These are phyloP conservation scores for Citeromyces nyonsensis DNA, from an alignment of 805 yeast species.

Conservation along the genomic window DNA sequence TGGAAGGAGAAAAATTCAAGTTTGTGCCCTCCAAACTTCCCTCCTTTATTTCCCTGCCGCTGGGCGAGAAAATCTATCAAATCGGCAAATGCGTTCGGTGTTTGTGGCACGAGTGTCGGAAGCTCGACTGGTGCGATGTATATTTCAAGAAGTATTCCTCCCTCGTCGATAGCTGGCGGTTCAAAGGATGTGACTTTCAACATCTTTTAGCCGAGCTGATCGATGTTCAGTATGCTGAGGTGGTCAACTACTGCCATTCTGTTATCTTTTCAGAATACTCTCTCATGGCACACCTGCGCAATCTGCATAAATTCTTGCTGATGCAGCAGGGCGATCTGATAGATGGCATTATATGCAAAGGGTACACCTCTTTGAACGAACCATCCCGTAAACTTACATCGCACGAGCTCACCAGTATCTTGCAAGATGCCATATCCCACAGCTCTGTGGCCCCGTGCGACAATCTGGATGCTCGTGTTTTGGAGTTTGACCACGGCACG, in stretches of 20 bases:
- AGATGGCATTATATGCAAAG: slow-evolving; percentile 43
- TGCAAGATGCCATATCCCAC: slow-evolving; percentile 45
- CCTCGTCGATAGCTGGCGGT: neutral
- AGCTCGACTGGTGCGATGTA: slow-evolving; percentile 44
- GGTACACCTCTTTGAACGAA: slow-evolving; percentile 33
- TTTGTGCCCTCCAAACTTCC: slow-evolving; percentile 22
- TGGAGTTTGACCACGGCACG: slow-evolving; percentile 55
- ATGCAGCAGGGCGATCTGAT: slow-evolving; percentile 75
- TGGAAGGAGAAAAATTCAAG: slow-evolving; percentile 2
- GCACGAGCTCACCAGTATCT: slow-evolving; percentile 44
- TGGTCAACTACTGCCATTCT: slow-evolving; percentile 31
- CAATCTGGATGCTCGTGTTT: slow-evolving; percentile 68
- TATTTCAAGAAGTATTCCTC: slow-evolving; percentile 8
- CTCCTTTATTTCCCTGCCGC: slow-evolving; percentile 19
- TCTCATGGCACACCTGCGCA: slow-evolving; percentile 36
- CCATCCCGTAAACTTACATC: slow-evolving; percentile 53
- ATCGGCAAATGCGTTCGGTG: slow-evolving; percentile 64
- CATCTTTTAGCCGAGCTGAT: slow-evolving; percentile 9
- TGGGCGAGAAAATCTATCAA: slow-evolving; percentile 33
- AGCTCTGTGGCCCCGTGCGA: slow-evolving; percentile 31
- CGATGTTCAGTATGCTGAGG: slow-evolving; percentile 30
- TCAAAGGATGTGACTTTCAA: neutral
- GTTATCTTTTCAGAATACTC: slow-evolving; percentile 32
- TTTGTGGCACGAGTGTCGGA: slow-evolving; percentile 49
- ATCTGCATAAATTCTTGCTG: slow-evolving; percentile 50